Evolutionary conservation across 2,329 filamentous ascomycete species (phyloP).

Genomic region (Scopulariopsis brevicaulis): DNA sequence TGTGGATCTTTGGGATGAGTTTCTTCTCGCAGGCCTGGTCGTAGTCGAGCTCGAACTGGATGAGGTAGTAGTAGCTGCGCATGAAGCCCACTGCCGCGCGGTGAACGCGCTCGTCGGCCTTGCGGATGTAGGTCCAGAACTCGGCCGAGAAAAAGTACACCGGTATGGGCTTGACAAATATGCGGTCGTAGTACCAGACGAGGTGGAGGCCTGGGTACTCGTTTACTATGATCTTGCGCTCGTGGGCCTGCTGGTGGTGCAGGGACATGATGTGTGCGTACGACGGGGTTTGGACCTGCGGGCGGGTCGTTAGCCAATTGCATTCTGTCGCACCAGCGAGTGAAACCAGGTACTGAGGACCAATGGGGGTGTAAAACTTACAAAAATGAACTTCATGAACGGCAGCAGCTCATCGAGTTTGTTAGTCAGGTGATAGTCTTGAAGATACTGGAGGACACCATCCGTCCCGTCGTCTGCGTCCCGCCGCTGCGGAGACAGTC

Average conservation of each 20-base stretch:
- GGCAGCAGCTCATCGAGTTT: conserved; percentile 1
- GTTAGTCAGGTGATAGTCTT: neutral
- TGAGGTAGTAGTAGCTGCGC: conserved; percentile 20
- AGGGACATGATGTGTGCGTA: conserved; percentile 18
- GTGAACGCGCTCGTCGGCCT: conserved; percentile 10
- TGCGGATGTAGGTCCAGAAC: conserved; percentile 19
- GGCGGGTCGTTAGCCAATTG: neutral
- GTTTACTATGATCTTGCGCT: conserved; percentile 23
- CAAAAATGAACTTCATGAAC: conserved; percentile 5
- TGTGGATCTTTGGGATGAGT: conserved; percentile 15
- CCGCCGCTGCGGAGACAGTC: neutral
- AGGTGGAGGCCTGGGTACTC: conserved; percentile 28
- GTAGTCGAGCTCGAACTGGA: conserved; percentile 22
- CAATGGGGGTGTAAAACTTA: neutral
- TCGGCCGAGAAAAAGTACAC: conserved; percentile 19
- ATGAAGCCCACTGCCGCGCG: conserved; percentile 21
- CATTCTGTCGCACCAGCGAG: neutral
- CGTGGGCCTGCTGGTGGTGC: conserved; percentile 24
- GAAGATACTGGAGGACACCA: neutral
- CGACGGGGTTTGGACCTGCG: conserved; percentile 3
- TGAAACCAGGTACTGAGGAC: neutral
- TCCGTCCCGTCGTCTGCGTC: neutral
- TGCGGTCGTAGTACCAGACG: conserved; percentile 24
- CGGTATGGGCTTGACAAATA: conserved; percentile 30
- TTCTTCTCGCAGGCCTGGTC: conserved; percentile 14